phyloP scores from a whole-genome alignment of 116 monocot species.

The Iris pallida region DNA sequence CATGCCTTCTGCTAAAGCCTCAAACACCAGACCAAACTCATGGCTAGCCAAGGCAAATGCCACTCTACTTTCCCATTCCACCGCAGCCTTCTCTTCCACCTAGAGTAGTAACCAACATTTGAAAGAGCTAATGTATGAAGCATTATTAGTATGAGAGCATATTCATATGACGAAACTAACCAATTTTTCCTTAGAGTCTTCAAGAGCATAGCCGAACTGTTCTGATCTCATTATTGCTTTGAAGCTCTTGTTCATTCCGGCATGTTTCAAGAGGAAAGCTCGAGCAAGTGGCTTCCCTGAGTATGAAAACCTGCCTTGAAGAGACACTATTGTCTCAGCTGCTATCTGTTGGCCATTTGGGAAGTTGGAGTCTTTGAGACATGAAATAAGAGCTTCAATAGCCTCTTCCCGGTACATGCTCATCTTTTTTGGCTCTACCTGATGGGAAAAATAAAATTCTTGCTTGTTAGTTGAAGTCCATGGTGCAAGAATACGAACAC shows the following conservation, averaged over 20 bases:
- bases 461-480: too few species aligned
- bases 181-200: conserved; percentile 31
- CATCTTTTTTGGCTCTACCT: conserved; percentile 53
- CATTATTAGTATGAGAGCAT: neutral
- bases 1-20: conserved; percentile 43
- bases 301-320: conserved; percentile 46
- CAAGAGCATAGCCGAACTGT: conserved; percentile 13
- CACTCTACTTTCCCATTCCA: conserved; percentile 56
- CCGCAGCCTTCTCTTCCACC: conserved; percentile 51
- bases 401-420: conserved; percentile 63
- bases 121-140: neutral
- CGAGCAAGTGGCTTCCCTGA: conserved; percentile 35
- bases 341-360: conserved; percentile 36
- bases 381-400: conserved; percentile 44
- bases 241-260: conserved; percentile 36
- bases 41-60: conserved; percentile 43
- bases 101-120: neutral
- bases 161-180: conserved; percentile 12
- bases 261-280: conserved; percentile 36
- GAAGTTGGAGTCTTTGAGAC: conserved; percentile 42
- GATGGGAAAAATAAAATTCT: neutral
- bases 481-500: too few species aligned
- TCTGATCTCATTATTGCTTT: conserved; percentile 28
- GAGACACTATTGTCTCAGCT: conserved; percentile 36
- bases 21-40: conserved; percentile 56